A percentile compares a stretch with the other conserved stretches of the same genome.
Conservation (phyloP, 2,329 filamentous ascomycete genomes). For the Penicillium sp. region DNA sequence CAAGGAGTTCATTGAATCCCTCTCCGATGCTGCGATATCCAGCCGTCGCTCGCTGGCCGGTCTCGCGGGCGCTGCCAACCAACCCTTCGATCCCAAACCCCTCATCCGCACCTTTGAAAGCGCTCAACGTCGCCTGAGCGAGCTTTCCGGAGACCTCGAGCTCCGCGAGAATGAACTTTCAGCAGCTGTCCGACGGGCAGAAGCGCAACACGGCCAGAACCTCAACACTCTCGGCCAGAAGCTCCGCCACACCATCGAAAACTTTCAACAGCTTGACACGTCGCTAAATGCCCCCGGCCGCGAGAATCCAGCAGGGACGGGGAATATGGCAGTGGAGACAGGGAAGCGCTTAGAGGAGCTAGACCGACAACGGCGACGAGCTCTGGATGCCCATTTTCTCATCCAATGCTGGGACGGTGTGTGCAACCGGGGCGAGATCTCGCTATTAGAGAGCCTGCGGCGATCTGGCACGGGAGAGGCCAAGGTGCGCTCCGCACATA, state of each 20-base stretch:
- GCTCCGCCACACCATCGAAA: constrained; percentile 81
- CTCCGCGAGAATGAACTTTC: constrained; percentile 82
- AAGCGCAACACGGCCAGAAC: constrained; percentile 84
- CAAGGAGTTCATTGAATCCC: constrained; percentile 88
- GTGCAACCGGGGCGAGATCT: constrained; percentile 76
- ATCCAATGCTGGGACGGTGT: constrained; percentile 97
- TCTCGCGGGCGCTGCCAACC: constrained; percentile 26
- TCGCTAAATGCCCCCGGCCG: constrained; percentile 59
- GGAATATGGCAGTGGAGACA: constrained; percentile 87
- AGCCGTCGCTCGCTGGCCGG: constrained; percentile 65
- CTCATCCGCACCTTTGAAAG: constrained; percentile 89
- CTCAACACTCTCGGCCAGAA: constrained; percentile 79
- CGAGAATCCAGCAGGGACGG: constrained; percentile 46
- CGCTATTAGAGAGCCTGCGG: constrained; percentile 78
- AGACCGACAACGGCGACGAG: constrained; percentile 79
- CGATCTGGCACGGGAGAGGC: constrained; percentile 77
- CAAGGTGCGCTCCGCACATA: constrained; percentile 87
- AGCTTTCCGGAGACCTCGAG: constrained; percentile 67
- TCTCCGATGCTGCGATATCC: constrained; percentile 71
- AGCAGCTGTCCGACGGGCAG: constrained; percentile 80
- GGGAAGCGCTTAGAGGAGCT: constrained; percentile 89
- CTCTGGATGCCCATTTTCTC: constrained; percentile 85
- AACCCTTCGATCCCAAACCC: constrained; percentile 86
- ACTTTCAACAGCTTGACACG: constrained; percentile 81
- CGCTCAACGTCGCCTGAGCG: constrained; percentile 46